Base-by-base conservation (phyloP, 768 basidiomycete species). In the Rhizopogon sp. region DNA sequence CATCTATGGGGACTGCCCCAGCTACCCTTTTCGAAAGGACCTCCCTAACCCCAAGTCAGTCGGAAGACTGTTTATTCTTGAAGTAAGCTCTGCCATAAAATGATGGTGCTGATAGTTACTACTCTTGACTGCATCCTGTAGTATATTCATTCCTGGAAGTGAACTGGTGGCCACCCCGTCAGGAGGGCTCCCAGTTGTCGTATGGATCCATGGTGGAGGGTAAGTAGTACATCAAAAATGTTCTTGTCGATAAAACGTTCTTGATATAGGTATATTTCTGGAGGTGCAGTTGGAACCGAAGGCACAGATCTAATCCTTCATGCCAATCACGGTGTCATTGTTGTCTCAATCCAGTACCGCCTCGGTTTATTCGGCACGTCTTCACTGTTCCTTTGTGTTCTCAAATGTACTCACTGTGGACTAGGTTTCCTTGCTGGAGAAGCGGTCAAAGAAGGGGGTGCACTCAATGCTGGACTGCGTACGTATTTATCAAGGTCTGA, bases 401-500 rank as follows among this genome's bases (percentile, higher is more conserved):
- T 55, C 22, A 25, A 9, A 22, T 44, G 39, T 11, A n/a, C 43
- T 20, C 29, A 13, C 17, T 37, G 10, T 33, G 3, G 3, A 44
- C 22, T 20, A 61, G 78, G 79, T 6, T 81, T 80, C 62, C 61
- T 81, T 35, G 54, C 79, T 17, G 78, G 79, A 0, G 56, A 63
- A 37, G 60, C 70, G 31, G 72, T 80, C 6, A 74, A 80, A 51
- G 80, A 25, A 25, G 3, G 0, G 25, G 25, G 25, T 7, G 72
- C 58, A 3, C 59, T 79, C 53, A 82, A 81, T 45, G 78, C 75
- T 14, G 80, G 79, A 17, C 59, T 82, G 47, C 63, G 80, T 80
- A 55, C 51, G 76, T 69, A 20, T 14, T 22, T 31, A 6, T 43
- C 14, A 31, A 29, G 9, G 11, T 45, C 37, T 40, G 49, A 22